Percentiles rank a stretch among this genome's conserved stretches.
phyloP scores from a whole-genome alignment of 441 rosid genomes.

The Erodium chrysanthum region DNA sequence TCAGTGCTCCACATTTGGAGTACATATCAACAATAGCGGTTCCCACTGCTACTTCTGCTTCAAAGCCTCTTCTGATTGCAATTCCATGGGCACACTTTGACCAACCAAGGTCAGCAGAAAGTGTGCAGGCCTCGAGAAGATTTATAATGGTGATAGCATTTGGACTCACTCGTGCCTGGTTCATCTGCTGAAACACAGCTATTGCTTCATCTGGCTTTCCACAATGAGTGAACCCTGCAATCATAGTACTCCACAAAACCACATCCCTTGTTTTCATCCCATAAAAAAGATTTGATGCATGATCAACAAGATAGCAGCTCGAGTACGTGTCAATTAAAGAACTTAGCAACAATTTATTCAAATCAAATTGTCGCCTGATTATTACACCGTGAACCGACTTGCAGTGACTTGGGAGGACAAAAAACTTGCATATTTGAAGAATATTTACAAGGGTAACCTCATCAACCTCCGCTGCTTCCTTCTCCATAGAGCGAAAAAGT shows the following conservation, averaged over 20 bases:
- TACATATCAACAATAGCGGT: background rate
- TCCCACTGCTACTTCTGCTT: background rate
- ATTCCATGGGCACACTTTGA: conserved; percentile 32
- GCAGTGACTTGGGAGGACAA: conserved; percentile 29
- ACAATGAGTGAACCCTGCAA: conserved; percentile 35
- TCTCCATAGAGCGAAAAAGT: conserved; percentile 30
- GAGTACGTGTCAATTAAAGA: conserved; percentile 57
- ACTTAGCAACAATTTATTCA: conserved; percentile 29
- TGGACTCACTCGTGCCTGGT: conserved; percentile 21
- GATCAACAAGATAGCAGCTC: conserved; percentile 30
- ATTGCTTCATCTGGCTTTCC: conserved; percentile 42
- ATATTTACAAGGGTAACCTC: conserved; percentile 40
- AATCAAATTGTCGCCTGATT: conserved; percentile 31
- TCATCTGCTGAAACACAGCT: conserved; percentile 33
- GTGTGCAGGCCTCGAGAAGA: conserved; percentile 44
- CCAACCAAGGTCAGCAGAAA: conserved; percentile 34
- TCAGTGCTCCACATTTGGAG: background rate
- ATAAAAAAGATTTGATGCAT: conserved; percentile 29
- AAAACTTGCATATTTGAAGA: conserved; percentile 45
- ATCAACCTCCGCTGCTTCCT: conserved; percentile 27
- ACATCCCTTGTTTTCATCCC: conserved; percentile 28
- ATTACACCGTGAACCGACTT: conserved; percentile 30
- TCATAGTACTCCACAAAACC: conserved; percentile 51
- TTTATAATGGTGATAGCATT: conserved; percentile 30
- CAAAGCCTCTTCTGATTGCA: background rate